Percentiles rank a stretch among this genome's conserved stretches.
Evolutionary conservation across 129 eudicot species (phyloP).

Genomic region (carrot (Daucus carota)): DH1_v3.0 NC_030388.2:25322501-25323000

Average conservation of each 20-base stretch:
- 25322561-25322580: slow-evolving; percentile 87
- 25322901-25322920: neutral
- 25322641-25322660: slow-evolving; percentile 87
- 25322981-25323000: neutral
- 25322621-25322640: slow-evolving; percentile 89
- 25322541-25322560: slow-evolving; percentile 83
- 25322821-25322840: slow-evolving; percentile 68
- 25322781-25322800: slow-evolving; percentile 58
- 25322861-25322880: slow-evolving; percentile 88
- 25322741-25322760: neutral
- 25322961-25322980: neutral
- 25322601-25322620: slow-evolving; percentile 84
- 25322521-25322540: slow-evolving; percentile 78
- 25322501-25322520: slow-evolving; percentile 88
- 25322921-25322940: neutral
- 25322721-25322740: neutral
- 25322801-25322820: slow-evolving; percentile 86
- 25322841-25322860: slow-evolving; percentile 93
- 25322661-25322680: slow-evolving; percentile 87
- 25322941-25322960: neutral
- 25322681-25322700: slow-evolving; percentile 82
- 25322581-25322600: slow-evolving; percentile 72
- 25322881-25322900: slow-evolving; percentile 97
- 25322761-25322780: neutral
- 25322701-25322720: slow-evolving; percentile 51